Percentiles rank a stretch among this genome's conserved stretches.
phyloP scores from a whole-genome alignment of 2,329 filamentous ascomycete species.

The Fusarium floridanum region DNA sequence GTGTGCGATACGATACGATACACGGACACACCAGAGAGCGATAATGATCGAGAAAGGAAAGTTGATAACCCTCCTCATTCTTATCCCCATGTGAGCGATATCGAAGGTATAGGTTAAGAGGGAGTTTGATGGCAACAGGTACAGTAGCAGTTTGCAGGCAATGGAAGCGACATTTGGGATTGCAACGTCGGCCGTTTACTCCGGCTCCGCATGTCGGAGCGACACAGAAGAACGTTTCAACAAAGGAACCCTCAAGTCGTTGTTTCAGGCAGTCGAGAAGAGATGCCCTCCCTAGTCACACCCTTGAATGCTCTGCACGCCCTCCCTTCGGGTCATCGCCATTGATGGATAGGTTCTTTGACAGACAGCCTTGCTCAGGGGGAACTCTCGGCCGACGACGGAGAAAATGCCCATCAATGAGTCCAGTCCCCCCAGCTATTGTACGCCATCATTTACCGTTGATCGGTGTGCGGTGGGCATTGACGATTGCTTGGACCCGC shows the following conservation, averaged over 20 bases:
- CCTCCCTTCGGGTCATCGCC: background rate
- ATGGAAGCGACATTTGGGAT: constrained; percentile 12
- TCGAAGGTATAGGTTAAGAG: constrained; percentile 8
- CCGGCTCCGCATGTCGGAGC: background rate
- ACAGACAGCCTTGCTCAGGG: background rate
- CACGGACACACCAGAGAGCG: background rate
- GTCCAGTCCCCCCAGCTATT: background rate
- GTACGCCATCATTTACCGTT: constrained; percentile 15
- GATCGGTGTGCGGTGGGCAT: background rate
- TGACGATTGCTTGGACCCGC: background rate
- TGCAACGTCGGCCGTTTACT: constrained; percentile 12
- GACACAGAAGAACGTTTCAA: background rate
- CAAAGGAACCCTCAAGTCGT: background rate
- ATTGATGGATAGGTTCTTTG: background rate
- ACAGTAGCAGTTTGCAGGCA: background rate
- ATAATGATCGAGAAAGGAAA: background rate
- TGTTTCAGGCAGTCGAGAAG: constrained; percentile 13
- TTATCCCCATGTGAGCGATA: background rate
- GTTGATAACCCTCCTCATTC: background rate
- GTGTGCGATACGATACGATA: background rate
- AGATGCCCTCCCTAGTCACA: background rate
- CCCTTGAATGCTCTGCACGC: background rate
- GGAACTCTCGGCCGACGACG: background rate
- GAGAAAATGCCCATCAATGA: background rate
- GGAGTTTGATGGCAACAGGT: background rate